Base-by-base conservation (phyloP, 2,329 filamentous ascomycete species). In the Fusarium buxicola region DNA sequence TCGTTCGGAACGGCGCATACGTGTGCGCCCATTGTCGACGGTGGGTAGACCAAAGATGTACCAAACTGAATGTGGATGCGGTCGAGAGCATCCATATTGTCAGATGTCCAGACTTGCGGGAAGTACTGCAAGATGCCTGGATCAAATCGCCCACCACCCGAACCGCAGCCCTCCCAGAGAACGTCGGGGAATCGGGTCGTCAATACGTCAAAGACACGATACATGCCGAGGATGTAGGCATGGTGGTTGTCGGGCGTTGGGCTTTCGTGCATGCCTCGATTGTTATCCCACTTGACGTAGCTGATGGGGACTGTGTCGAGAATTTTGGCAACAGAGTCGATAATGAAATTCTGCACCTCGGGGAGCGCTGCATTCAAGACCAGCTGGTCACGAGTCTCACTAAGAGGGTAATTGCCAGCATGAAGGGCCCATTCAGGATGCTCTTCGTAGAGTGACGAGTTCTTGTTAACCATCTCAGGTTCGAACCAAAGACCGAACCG, bases 231-330 rank as follows among this genome's bases (percentile, higher is more conserved):
- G 66, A 89, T 88, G 72, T 89, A 89, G 2, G 77, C 74, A 69
- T 89, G 86, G 63, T 82, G 76, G 7, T 80, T 81, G 1, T 80
- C 77, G 0, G 86, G 85, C 0, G 78, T 79, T 0, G 85, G 75
- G 40, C 80, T 80, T 72, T 89, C 86, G 68, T 89, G 85, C 39
- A 89, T 86, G 1, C 82, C 86, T 6, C 87, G 78, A 73, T 90
- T 90, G 72, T 89, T 87, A 63, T 89, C 87, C 87, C 87, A 89
- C 64, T 90, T 90, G 58, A 90, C 81, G 58, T 89, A 89, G 9
- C 75, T 74, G 41, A 89, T 83, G 21, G 83, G 76, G 0, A 82
- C 80, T 2, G 77, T 81, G 39, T 82, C 77, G 15, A 89, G 79
- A 7, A 89, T 78, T 4, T 77, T 74, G 3, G 85, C 80, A 4